Evolutionary conservation across 371 early-diverging fungal genomes (phyloP).

Genomic region (Syncephalis fuscata): DNA sequence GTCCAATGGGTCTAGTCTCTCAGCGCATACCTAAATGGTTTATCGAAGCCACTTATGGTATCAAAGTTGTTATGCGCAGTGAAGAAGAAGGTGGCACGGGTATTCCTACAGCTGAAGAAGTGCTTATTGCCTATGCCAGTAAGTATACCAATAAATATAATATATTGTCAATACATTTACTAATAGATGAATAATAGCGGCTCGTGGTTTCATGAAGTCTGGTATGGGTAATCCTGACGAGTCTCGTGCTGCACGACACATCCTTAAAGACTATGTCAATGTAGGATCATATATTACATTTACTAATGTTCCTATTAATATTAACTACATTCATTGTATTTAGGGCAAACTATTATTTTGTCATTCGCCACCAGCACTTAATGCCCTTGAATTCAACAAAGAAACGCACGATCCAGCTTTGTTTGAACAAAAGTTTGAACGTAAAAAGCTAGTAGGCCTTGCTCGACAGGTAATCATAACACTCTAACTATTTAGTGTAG

Average conservation of each 20-base stretch:
- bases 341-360: constrained; percentile 1
- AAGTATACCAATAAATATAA: constrained; percentile 5
- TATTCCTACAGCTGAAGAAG: constrained; percentile 66
- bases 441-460: background rate
- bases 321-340: background rate
- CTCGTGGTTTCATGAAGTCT: constrained; percentile 78
- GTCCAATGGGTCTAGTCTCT: constrained; percentile 70
- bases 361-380: constrained; percentile 1
- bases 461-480: too few species aligned
- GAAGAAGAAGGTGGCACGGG: constrained; percentile 68
- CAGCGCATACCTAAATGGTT: constrained; percentile 76
- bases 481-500: background rate
- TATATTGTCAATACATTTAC: background rate
- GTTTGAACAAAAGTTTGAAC: constrained; percentile 1
- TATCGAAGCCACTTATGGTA: constrained; percentile 87
- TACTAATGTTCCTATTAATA: background rate
- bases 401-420: background rate
- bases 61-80: constrained; percentile 57
- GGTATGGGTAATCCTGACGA: constrained; percentile 96
- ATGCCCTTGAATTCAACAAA: background rate
- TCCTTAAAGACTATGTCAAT: constrained; percentile 93
- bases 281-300: constrained; percentile 15
- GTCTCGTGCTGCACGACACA: constrained; percentile 84
- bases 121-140: constrained; percentile 60
- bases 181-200: constrained; percentile 23